phyloP scores from a whole-genome alignment of 2,329 filamentous ascomycete genomes.

The Aspergillus pseudoviridinutans region DNA sequence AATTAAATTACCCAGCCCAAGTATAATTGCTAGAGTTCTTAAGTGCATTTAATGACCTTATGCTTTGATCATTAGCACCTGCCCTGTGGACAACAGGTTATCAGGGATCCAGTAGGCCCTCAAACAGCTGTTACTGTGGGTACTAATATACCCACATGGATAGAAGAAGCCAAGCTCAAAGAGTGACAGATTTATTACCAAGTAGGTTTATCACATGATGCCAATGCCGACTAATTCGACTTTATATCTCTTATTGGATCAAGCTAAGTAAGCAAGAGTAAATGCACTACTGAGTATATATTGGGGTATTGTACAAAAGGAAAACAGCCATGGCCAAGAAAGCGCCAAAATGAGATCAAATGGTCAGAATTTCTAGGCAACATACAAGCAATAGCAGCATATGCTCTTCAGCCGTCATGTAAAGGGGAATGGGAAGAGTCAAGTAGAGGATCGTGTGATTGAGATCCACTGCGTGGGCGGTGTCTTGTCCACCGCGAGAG shows the following conservation, averaged over 20 bases:
- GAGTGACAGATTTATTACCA: neutral
- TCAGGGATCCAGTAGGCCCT: neutral
- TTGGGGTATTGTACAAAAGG: neutral
- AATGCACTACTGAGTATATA: neutral
- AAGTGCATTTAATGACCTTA: neutral
- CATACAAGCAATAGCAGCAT: neutral
- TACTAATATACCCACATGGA: neutral
- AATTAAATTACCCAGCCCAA: neutral
- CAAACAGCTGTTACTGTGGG: neutral
- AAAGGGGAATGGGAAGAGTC: neutral
- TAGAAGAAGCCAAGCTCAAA: neutral
- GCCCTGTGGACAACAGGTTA: neutral
- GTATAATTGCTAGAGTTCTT: neutral
- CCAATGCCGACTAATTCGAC: neutral
- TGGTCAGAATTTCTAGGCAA: neutral
- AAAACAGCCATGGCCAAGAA: neutral
- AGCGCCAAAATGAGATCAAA: neutral
- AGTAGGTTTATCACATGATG: neutral
- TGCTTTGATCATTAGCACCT: neutral
- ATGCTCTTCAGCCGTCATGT: neutral
- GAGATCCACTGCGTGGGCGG: neutral
- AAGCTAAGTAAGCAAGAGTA: neutral
- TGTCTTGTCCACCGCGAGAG: slow-evolving; percentile 21
- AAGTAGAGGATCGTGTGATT: slow-evolving; percentile 12
- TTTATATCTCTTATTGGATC: neutral